These are phyloP conservation scores for Leptoxyphium fumago DNA, from an alignment of 2,329 filamentous ascomycete species.

Conservation along the genomic window DNA sequence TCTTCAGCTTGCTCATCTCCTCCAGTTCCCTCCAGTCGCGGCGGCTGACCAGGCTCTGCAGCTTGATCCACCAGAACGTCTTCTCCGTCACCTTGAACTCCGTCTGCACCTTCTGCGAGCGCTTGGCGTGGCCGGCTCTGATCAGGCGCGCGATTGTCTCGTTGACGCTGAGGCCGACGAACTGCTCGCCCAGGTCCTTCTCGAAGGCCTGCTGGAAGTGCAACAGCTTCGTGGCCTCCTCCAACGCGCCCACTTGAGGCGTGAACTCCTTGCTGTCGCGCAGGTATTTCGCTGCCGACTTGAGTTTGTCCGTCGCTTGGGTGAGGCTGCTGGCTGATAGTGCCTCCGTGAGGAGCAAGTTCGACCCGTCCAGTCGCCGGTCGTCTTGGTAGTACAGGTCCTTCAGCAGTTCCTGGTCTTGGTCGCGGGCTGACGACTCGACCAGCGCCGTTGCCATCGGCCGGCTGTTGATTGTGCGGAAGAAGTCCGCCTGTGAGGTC, in stretches of 20 bases:
- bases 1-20: constrained; percentile 61
- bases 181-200: constrained; percentile 54
- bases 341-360: constrained; percentile 74
- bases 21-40: constrained; percentile 88
- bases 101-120: constrained; percentile 73
- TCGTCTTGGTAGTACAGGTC: constrained; percentile 98
- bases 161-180: constrained; percentile 73
- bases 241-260: constrained; percentile 59
- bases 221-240: constrained; percentile 66
- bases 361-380: constrained; percentile 71
- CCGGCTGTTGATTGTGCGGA: constrained; percentile 73
- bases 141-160: constrained; percentile 86
- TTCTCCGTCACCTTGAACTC: constrained; percentile 92
- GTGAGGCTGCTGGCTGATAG: constrained; percentile 55
- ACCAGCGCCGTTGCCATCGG: constrained; percentile 80
- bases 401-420: constrained; percentile 73
- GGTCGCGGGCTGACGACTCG: constrained; percentile 65
- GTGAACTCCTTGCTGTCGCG: constrained; percentile 67
- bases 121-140: constrained; percentile 63
- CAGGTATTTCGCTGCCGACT: constrained; percentile 70
- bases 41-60: constrained; percentile 77
- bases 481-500: constrained; percentile 78
- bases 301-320: constrained; percentile 69
- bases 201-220: constrained; percentile 80
- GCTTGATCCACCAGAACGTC: constrained; percentile 71